A percentile compares a stretch with the other conserved stretches of the same genome.
phyloP scores from a whole-genome alignment of 1,284 basidiomycete species.

The Cryptococcus sp. region DNA sequence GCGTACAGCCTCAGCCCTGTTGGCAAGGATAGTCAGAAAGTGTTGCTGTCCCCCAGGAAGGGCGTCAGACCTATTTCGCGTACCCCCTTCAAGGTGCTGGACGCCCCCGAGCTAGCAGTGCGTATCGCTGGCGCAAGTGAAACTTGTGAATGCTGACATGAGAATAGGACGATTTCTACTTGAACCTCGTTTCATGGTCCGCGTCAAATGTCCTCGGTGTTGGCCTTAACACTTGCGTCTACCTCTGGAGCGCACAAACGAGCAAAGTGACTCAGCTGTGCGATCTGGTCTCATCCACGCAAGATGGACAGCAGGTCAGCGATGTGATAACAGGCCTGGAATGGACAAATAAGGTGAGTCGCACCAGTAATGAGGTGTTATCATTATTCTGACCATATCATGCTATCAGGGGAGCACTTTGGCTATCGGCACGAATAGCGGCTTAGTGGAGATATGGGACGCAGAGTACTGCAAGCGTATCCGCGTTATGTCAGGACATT shows the following conservation, averaged over 20 bases:
- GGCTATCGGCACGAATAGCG: constrained; percentile 87
- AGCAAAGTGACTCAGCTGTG: constrained; percentile 89
- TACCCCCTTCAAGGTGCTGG: constrained; percentile 95
- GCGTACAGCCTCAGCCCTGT: constrained; percentile 90
- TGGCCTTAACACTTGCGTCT: constrained; percentile 87
- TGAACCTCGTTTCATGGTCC: constrained; percentile 98
- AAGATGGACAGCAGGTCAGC: constrained; percentile 27
- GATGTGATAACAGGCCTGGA: constrained; percentile 82
- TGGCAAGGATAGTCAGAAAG: constrained; percentile 73
- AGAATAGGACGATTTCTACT: constrained; percentile 85
- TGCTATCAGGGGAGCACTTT: constrained; percentile 71
- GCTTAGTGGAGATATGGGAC: constrained; percentile 91
- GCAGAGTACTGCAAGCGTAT: constrained; percentile 74
- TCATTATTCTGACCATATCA: not conserved
- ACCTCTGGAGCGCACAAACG: constrained; percentile 95
- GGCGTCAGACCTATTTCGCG: constrained; percentile 82
- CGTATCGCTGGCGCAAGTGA: constrained; percentile 18
- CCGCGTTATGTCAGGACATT: constrained; percentile 81
- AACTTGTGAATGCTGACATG: not conserved
- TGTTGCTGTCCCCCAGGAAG: constrained; percentile 83
- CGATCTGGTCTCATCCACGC: constrained; percentile 61
- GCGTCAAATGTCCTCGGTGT: constrained; percentile 92
- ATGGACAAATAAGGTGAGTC: constrained; percentile 82
- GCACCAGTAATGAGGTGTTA: not conserved
- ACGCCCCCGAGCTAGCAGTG: constrained; percentile 87